phyloP scores from a whole-genome alignment of 768 basidiomycete species.

The Auricularia cornea region DNA sequence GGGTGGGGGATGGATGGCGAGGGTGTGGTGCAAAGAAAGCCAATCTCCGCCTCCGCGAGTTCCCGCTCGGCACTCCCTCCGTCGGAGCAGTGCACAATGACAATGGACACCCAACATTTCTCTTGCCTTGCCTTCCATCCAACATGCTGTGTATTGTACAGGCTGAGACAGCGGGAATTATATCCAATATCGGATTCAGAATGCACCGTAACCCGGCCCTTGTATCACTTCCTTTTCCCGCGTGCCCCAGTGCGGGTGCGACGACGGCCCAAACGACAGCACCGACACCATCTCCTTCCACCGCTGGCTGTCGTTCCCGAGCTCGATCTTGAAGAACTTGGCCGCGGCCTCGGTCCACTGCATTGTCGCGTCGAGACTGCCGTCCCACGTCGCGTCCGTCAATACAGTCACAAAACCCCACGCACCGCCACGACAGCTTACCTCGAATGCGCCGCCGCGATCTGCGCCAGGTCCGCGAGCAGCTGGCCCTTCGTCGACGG shows the following conservation, averaged over 20 bases:
- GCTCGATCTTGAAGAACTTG: conserved; percentile 48
- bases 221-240: conserved; percentile 14
- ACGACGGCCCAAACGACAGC: conserved; percentile 26
- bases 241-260: conserved; percentile 43
- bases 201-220: background rate
- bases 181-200: too few species aligned
- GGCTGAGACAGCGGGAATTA: too few species aligned
- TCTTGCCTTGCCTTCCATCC: too few species aligned
- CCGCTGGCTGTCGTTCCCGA: conserved; percentile 48
- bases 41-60: background rate
- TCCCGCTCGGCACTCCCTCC: background rate
- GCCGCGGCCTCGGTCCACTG: conserved; percentile 44
- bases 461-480: conserved; percentile 51
- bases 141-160: too few species aligned
- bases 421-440: conserved; percentile 24
- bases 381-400: too few species aligned
- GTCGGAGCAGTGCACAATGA: conserved; percentile 1
- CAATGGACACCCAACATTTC: background rate
- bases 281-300: conserved; percentile 31
- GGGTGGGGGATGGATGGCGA: conserved; percentile 12
- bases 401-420: conserved; percentile 1
- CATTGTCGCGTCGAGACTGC: conserved; percentile 36
- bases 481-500: conserved; percentile 37
- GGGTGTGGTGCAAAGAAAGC: conserved; percentile 12
- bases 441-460: conserved; percentile 58